These are phyloP conservation scores for Trichoderma aggressivum DNA, from an alignment of 2,329 filamentous ascomycete genomes.

Conservation along the genomic window DNA sequence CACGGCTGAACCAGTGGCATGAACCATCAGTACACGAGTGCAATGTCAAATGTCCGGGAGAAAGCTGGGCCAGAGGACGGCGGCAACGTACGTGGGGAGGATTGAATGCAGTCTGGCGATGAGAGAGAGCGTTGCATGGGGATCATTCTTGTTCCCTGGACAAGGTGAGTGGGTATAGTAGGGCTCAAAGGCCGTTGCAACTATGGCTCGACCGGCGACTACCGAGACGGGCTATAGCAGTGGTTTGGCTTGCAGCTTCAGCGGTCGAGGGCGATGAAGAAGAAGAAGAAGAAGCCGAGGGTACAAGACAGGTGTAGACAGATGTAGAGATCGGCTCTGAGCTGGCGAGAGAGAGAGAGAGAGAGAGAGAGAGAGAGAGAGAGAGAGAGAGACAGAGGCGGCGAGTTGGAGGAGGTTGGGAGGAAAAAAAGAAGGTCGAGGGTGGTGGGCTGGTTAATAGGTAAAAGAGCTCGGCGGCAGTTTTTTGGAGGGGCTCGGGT, in stretches of 20 bases:
- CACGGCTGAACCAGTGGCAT: constrained; percentile 29
- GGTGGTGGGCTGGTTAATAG: not conserved
- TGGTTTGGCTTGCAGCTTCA: not conserved
- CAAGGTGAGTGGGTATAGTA: not conserved
- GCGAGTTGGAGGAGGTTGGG: not conserved
- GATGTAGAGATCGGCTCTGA: not conserved
- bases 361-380: too few species aligned
- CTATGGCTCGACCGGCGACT: constrained; percentile 17
- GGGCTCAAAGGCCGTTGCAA: not conserved
- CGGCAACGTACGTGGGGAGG: constrained; percentile 56
- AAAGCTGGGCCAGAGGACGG: constrained; percentile 9
- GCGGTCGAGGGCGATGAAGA: not conserved
- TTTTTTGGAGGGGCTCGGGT: constrained; percentile 14
- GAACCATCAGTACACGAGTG: constrained; percentile 30
- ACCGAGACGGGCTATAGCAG: constrained; percentile 11
- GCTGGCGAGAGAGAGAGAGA: not conserved
- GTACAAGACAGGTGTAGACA: not conserved
- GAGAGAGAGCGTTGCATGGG: constrained; percentile 62
- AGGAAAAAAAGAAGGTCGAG: not conserved
- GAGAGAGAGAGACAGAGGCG: too few species aligned
- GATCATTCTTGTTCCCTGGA: constrained; percentile 54
- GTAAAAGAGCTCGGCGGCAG: not conserved
- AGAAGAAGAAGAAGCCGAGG: not conserved
- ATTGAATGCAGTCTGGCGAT: constrained; percentile 57
- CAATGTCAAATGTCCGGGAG: constrained; percentile 7